Percentiles rank a stretch among this genome's conserved stretches.
Conservation (phyloP, 306 rosid species). For the Inga oerstediana region DNA sequence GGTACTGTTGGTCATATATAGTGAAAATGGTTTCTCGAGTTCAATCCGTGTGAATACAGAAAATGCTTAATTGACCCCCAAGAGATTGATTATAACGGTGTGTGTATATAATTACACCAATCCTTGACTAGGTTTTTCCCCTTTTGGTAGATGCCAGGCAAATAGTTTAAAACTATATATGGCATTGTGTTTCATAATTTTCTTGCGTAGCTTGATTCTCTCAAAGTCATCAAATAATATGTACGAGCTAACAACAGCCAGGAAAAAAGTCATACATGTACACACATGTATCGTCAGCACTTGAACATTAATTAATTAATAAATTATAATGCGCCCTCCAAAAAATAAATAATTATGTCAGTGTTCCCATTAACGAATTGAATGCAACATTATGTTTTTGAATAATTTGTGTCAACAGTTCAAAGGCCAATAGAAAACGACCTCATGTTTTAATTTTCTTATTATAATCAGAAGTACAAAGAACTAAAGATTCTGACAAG, state of each 20-base stretch:
- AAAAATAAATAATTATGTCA: not conserved
- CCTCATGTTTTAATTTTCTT: not conserved
- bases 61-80: not conserved
- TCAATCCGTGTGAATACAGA: no score
- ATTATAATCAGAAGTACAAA: not conserved
- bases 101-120: not conserved
- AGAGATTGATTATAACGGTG: not conserved
- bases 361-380: not conserved
- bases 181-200: not conserved
- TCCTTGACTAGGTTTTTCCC: not conserved
- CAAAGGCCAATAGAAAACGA: not conserved
- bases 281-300: not conserved
- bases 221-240: not conserved
- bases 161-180: not conserved
- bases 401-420: not conserved
- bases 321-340: not conserved
- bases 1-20: no score
- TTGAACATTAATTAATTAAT: not conserved
- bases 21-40: no score
- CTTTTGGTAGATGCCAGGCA: not conserved
- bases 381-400: not conserved
- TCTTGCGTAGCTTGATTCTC: not conserved
- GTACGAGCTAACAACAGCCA: not conserved
- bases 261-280: not conserved
- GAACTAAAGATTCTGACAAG: not conserved